A percentile compares a stretch with the other conserved stretches of the same genome.
Conservation (phyloP, 164 flowering plant genomes). For the Magnolia kwangsiensis region DNA sequence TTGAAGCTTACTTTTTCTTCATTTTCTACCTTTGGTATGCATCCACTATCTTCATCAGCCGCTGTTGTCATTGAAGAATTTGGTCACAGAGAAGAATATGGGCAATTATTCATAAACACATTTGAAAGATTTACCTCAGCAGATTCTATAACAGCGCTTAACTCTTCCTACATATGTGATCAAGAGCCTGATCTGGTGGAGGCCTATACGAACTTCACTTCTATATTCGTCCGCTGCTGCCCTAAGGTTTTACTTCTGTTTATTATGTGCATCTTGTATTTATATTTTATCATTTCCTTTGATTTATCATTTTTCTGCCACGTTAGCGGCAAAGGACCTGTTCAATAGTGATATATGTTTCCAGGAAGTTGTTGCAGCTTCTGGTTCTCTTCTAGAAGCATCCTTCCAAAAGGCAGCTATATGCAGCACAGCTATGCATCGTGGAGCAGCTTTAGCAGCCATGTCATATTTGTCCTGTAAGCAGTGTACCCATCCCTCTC, state of each 20-base stretch:
- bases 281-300: not conserved
- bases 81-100: slow-evolving; percentile 84
- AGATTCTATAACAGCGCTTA: slow-evolving; percentile 72
- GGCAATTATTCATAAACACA: slow-evolving; percentile 62
- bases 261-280: slow-evolving; percentile 2
- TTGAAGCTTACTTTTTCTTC: not conserved
- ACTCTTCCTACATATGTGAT: slow-evolving; percentile 94
- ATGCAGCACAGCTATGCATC: slow-evolving; percentile 98
- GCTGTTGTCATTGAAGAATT: slow-evolving; percentile 85
- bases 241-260: slow-evolving; percentile 49
- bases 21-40: not conserved
- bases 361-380: slow-evolving; percentile 76
- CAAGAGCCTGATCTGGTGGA: slow-evolving; percentile 98
- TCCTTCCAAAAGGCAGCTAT: slow-evolving; percentile 96
- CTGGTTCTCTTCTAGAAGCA: slow-evolving; percentile 73
- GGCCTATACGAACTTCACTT: slow-evolving; percentile 79
- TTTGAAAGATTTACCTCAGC: slow-evolving; percentile 82
- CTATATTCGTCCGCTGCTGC: slow-evolving; percentile 62
- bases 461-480: slow-evolving; percentile 94
- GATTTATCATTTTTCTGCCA: not conserved
- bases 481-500: slow-evolving; percentile 13
- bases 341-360: slow-evolving; percentile 6
- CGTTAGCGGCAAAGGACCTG: not conserved
- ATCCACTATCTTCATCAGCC: slow-evolving; percentile 39
- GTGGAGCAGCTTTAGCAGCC: slow-evolving; percentile 96